These are phyloP conservation scores for Phytophthora idaei DNA, from an alignment of 352 stramenopile species.

Conservation along the genomic window DNA sequence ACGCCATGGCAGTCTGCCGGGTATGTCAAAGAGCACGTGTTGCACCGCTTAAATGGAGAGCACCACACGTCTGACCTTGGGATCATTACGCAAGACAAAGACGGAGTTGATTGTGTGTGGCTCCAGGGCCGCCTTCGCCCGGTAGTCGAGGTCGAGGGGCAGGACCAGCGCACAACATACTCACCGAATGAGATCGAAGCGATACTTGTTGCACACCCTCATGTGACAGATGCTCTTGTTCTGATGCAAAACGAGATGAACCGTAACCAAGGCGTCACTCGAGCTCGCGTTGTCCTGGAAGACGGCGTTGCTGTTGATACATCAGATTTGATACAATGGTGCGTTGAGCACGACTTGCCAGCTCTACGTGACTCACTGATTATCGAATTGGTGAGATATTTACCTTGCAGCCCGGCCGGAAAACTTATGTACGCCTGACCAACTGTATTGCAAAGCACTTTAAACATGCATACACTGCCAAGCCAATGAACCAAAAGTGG, in stretches of 20 bases:
- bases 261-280: conserved; percentile 31
- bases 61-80: conserved; percentile 74
- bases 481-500: too few species aligned
- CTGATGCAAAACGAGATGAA: conserved; percentile 41
- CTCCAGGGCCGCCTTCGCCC: conserved; percentile 70
- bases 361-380: conserved; percentile 38
- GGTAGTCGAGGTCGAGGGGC: conserved; percentile 36
- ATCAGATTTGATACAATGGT: conserved; percentile 48
- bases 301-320: conserved; percentile 27
- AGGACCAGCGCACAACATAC: conserved; percentile 34
- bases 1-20: conserved; percentile 84
- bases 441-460: neutral
- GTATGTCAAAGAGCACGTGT: conserved; percentile 61
- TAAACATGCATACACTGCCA: neutral
- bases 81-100: conserved; percentile 26
- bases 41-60: conserved; percentile 49
- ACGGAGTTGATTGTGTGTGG: conserved; percentile 55
- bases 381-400: conserved; percentile 63
- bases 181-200: conserved; percentile 49
- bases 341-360: conserved; percentile 40
- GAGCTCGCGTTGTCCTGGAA: conserved; percentile 42
- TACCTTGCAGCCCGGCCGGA: conserved; percentile 82
- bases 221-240: conserved; percentile 61
- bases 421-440: conserved; percentile 84
- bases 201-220: conserved; percentile 40